Conservation (phyloP, 2,329 filamentous ascomycete genomes). For the Exophiala xenobiotica region DNA sequence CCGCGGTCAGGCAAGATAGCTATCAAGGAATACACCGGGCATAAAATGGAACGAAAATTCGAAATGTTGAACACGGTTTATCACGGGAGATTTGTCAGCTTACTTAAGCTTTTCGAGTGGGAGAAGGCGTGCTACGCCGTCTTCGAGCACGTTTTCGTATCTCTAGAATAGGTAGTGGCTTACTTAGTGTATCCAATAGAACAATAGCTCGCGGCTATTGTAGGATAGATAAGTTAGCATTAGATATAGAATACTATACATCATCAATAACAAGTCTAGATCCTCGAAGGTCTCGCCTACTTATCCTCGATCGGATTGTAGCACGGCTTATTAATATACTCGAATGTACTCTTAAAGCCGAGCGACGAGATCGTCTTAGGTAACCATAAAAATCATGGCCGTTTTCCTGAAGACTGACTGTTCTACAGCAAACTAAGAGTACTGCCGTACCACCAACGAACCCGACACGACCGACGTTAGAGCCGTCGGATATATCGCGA, state of each 20-base stretch:
- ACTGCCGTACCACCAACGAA: background rate
- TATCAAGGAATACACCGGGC: slow-evolving; percentile 13
- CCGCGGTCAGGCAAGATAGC: slow-evolving; percentile 11
- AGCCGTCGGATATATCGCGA: slow-evolving; percentile 31
- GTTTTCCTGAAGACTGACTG: background rate
- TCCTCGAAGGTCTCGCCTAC: slow-evolving; percentile 30
- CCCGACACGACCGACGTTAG: slow-evolving; percentile 21
- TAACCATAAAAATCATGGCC: slow-evolving; percentile 16
- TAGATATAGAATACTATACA: slow-evolving; percentile 2
- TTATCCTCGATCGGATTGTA: slow-evolving; percentile 25
- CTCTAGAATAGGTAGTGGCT: slow-evolving; percentile 25
- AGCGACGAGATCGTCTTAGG: slow-evolving; percentile 34
- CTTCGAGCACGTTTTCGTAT: slow-evolving; percentile 19
- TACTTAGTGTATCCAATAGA: slow-evolving; percentile 25
- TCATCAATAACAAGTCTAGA: slow-evolving; percentile 21
- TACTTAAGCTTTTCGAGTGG: slow-evolving; percentile 13
- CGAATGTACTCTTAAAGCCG: slow-evolving; percentile 32
- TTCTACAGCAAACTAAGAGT: slow-evolving; percentile 13
- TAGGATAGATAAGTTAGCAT: slow-evolving; percentile 24
- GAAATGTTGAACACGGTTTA: slow-evolving; percentile 7
- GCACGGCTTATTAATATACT: slow-evolving; percentile 31
- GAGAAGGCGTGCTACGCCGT: slow-evolving; percentile 18
- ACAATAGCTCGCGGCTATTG: slow-evolving; percentile 26
- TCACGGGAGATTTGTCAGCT: slow-evolving; percentile 20
- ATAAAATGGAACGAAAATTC: slow-evolving; percentile 18